Evolutionary conservation across 495 filamentous ascomycete species (phyloP).

Genomic region (Oleoguttula mirabilis): DNA sequence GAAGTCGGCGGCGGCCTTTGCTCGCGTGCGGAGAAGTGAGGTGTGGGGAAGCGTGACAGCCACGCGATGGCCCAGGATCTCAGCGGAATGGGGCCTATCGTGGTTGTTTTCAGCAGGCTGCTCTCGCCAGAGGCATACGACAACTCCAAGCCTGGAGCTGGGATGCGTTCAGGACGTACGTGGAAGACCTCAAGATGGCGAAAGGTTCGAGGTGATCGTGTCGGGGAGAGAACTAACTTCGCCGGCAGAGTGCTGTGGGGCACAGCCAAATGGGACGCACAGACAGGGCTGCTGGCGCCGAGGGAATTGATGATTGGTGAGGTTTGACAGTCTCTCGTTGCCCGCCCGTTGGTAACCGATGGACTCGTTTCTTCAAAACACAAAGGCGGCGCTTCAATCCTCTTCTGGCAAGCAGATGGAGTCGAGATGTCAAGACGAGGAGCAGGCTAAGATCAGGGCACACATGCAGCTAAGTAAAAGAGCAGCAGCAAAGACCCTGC

Average conservation of each 20-base stretch:
- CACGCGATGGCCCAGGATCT: conserved; percentile 5
- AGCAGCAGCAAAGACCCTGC: conserved; percentile 4
- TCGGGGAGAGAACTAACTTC: not conserved
- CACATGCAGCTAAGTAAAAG: conserved; percentile 3
- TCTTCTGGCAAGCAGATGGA: not conserved
- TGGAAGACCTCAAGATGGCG: not conserved
- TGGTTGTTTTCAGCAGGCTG: not conserved
- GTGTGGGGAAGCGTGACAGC: conserved; percentile 1
- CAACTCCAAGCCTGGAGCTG: not conserved
- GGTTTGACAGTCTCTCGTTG: conserved; percentile 1
- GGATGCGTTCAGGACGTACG: not conserved
- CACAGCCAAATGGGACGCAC: too few species aligned
- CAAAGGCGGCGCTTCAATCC: not conserved
- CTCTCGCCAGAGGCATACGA: not conserved
- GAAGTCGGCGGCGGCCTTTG: not conserved
- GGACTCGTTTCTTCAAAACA: not conserved
- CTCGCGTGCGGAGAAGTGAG: conserved; percentile 7
- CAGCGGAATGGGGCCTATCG: not conserved
- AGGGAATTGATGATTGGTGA: conserved; percentile 7
- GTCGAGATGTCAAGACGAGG: not conserved
- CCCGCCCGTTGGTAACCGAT: too few species aligned
- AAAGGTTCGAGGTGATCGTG: not conserved
- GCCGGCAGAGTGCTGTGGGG: too few species aligned
- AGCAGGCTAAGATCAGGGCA: not conserved
- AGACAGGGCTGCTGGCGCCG: too few species aligned